Evolutionary conservation across 768 basidiomycete species (phyloP).

Genomic region (Suillus bovinus): DNA sequence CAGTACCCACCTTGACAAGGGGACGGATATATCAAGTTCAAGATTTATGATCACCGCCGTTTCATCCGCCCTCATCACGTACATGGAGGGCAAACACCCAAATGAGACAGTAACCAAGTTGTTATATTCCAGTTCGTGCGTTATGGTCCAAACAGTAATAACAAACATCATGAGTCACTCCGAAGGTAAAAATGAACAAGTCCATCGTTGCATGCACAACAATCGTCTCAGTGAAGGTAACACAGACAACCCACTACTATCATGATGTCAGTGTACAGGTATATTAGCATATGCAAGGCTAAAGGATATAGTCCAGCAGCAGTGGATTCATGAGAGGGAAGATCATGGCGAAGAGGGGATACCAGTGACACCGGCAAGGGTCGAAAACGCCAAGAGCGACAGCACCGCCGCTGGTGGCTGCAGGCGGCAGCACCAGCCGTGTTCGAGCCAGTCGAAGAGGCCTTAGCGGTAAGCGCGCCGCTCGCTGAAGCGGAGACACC

Average conservation of each 20-base stretch:
- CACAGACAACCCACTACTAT: not conserved
- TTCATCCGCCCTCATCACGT: too few species aligned
- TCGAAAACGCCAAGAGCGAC: slow-evolving; percentile 31
- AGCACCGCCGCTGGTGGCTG: slow-evolving; percentile 23
- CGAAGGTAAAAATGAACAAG: not conserved
- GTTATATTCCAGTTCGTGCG: not conserved
- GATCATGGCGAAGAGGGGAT: slow-evolving; percentile 35
- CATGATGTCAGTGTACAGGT: slow-evolving; percentile 2
- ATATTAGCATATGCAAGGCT: slow-evolving; percentile 2
- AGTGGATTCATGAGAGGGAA: slow-evolving; percentile 38
- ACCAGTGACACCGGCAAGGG: slow-evolving; percentile 34
- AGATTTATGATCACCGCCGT: too few species aligned
- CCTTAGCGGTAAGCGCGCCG: not conserved
- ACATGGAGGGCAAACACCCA: not conserved
- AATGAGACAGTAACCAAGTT: not conserved
- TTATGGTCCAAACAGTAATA: not conserved
- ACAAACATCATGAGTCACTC: not conserved
- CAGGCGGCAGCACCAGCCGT: slow-evolving; percentile 16
- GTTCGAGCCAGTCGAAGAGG: slow-evolving; percentile 15
- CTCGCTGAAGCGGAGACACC: not conserved
- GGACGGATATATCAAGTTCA: too few species aligned
- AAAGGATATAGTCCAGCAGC: not conserved
- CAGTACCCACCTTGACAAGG: too few species aligned
- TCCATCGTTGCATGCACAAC: not conserved
- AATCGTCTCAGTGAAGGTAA: not conserved